Conservation (phyloP, 75 land plant genomes). For the Ceratopteris richardii region DNA sequence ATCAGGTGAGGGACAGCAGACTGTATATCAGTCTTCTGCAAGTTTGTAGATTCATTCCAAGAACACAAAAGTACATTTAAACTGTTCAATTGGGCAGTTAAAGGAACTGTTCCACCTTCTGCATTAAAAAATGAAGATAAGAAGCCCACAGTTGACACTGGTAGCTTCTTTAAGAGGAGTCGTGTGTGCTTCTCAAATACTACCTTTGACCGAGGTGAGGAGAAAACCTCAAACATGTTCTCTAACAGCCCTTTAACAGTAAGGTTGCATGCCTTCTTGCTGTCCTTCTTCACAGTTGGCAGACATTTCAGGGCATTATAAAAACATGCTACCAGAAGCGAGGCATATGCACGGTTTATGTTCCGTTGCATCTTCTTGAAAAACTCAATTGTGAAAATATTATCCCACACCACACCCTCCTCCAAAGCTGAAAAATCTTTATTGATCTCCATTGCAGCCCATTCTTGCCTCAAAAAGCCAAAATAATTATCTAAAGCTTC, state of each 20-base stretch:
- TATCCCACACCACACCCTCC: too few relatives aligned
- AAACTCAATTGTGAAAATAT: too few relatives aligned
- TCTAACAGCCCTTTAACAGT: constrained; percentile 7
- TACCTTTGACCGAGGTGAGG: constrained; percentile 21
- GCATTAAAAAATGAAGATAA: constrained; percentile 44
- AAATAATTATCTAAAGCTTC: too few relatives aligned
- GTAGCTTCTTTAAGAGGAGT: constrained; percentile 32
- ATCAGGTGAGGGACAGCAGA: constrained; percentile 48
- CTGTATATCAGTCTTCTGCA: constrained; percentile 22
- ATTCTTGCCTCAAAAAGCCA: too few relatives aligned
- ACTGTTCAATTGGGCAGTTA: constrained; percentile 11
- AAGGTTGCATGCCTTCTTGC: too few relatives aligned
- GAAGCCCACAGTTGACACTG: constrained; percentile 18
- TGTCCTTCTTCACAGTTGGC: background rate
- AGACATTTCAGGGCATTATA: too few relatives aligned
- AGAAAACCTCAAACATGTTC: constrained; percentile 51
- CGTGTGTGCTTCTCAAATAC: constrained; percentile 46
- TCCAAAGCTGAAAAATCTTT: too few relatives aligned
- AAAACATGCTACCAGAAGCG: too few relatives aligned
- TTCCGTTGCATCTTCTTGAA: too few relatives aligned
- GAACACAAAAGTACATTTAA: constrained; percentile 14
- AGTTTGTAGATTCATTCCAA: constrained; percentile 5
- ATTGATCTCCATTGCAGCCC: too few relatives aligned
- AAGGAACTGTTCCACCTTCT: constrained; percentile 23
- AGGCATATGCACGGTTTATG: too few relatives aligned